Conservation (phyloP, 1,284 basidiomycete species). For the Moesziomyces antarcticus region DNA sequence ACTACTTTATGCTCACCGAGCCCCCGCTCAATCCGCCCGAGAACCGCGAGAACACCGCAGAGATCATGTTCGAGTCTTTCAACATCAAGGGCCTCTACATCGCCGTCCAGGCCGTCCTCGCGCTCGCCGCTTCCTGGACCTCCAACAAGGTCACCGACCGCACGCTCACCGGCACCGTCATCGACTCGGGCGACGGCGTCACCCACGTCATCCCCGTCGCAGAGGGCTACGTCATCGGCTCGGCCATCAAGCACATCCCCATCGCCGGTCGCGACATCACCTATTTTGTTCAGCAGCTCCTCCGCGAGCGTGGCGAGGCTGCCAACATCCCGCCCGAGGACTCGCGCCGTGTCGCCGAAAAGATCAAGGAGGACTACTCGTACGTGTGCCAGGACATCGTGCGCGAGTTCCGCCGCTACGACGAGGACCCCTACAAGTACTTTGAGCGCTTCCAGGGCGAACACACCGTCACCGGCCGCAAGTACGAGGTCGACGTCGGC, state of each 20-base stretch:
- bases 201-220: conserved; percentile 95
- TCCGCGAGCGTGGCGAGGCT: conserved; percentile 95
- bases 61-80: conserved; percentile 99
- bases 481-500: conserved; percentile 91
- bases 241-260: conserved; percentile 98
- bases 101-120: conserved; percentile 98
- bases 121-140: conserved; percentile 96
- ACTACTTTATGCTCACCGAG: conserved; percentile 97
- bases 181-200: conserved; percentile 98
- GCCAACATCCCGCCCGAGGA: conserved; percentile 93
- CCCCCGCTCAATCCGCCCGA: conserved; percentile 98
- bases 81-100: conserved; percentile 98
- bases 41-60: conserved; percentile 98
- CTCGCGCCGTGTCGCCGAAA: conserved; percentile 88
- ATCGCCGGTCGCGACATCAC: conserved; percentile 98
- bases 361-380: conserved; percentile 95
- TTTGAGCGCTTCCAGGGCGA: conserved; percentile 95
- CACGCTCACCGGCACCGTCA: conserved; percentile 95
- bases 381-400: conserved; percentile 99
- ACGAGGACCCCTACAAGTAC: conserved; percentile 94
- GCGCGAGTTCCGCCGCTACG: conserved; percentile 97
- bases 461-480: conserved; percentile 89
- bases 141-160: conserved; percentile 91
- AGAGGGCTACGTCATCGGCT: conserved; percentile 98
- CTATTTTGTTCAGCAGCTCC: conserved; percentile 94